phyloP scores from a whole-genome alignment of 164 flowering plant genomes.

The Magnolia sinica region DNA sequence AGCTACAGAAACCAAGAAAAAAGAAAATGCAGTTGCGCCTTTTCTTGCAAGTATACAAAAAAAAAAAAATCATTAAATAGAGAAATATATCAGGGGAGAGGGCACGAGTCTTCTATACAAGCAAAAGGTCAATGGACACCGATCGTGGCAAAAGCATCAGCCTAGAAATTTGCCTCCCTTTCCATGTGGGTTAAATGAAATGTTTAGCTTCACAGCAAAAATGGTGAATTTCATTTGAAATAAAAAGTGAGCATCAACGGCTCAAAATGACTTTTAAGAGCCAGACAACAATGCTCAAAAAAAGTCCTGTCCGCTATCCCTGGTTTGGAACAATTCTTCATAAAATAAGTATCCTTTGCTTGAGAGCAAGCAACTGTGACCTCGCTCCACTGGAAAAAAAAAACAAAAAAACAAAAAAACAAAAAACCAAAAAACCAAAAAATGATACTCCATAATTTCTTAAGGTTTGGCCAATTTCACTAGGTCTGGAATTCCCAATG shows the following conservation, averaged over 20 bases:
- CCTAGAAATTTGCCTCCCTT: not conserved
- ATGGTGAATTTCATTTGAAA: not conserved
- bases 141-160: not conserved
- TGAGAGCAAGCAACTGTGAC: not conserved
- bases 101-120: too few relatives aligned
- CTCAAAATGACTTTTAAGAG: too few relatives aligned
- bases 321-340: not conserved
- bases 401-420: too few relatives aligned
- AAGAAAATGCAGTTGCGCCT: not conserved
- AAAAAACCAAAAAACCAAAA: too few relatives aligned
- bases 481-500: too few relatives aligned
- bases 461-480: too few relatives aligned
- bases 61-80: too few relatives aligned
- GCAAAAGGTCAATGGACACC: too few relatives aligned
- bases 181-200: not conserved
- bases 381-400: not conserved
- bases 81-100: not conserved
- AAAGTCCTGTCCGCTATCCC: not conserved
- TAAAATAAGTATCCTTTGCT: not conserved
- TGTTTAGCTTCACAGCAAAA: not conserved
- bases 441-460: too few relatives aligned
- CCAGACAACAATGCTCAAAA: not conserved
- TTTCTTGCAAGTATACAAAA: too few relatives aligned
- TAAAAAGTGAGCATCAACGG: not conserved
- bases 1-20: not conserved